Evolutionary conservation across 2,329 filamentous ascomycete genomes (phyloP).

Genomic region (Trichoderma sp.): DNA sequence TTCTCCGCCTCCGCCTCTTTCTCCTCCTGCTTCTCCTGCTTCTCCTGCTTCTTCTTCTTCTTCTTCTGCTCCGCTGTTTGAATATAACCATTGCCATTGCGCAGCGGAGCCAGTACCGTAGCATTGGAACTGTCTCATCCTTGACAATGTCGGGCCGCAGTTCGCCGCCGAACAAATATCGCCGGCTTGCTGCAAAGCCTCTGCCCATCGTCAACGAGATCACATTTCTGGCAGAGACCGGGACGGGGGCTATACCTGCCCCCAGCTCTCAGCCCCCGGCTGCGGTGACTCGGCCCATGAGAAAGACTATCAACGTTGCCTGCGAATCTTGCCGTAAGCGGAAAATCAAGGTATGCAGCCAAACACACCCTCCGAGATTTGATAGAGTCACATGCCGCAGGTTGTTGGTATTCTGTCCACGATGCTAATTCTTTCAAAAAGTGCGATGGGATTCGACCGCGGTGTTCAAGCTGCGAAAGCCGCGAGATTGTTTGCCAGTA

Average conservation of each 20-base stretch:
- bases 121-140: neutral
- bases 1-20: neutral
- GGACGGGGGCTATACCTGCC: neutral
- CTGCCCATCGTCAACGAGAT: neutral
- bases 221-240: neutral
- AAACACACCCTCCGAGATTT: neutral
- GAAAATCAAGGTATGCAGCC: conserved; percentile 13
- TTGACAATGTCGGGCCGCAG: neutral
- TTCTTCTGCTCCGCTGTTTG: neutral
- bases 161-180: neutral
- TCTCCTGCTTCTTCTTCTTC: neutral
- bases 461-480: neutral
- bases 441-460: conserved; percentile 17
- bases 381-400: neutral
- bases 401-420: neutral
- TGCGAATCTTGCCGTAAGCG: conserved; percentile 21
- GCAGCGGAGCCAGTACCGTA: neutral
- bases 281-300: neutral
- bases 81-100: neutral
- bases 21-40: neutral
- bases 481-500: conserved; percentile 10
- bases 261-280: neutral
- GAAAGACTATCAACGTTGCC: conserved; percentile 7
- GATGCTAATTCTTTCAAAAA: neutral
- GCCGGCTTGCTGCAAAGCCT: neutral